phyloP scores from a whole-genome alignment of 495 filamentous ascomycete species.

The Bryoglossum gracile region DNA sequence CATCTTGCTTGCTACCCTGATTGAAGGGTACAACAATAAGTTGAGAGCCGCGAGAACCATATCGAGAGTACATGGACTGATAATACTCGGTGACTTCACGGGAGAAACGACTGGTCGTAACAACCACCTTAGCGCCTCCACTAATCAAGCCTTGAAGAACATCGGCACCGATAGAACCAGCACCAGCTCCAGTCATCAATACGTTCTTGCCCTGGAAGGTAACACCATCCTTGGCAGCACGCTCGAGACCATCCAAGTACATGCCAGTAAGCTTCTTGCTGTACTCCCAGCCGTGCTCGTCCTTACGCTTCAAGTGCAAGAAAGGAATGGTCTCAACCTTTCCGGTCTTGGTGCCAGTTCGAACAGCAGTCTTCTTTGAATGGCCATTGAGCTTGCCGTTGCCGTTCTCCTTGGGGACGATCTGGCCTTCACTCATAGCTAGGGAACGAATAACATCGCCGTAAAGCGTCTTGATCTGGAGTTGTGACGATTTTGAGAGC shows the following conservation, averaged over 20 bases:
- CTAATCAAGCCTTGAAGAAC: slow-evolving; percentile 94
- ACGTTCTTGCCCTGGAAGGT: slow-evolving; percentile 93
- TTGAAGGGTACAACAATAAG: slow-evolving; percentile 98
- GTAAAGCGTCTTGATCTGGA: slow-evolving; percentile 92
- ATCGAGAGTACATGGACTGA: slow-evolving; percentile 95
- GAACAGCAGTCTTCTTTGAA: slow-evolving; percentile 57
- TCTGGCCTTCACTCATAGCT: slow-evolving; percentile 95
- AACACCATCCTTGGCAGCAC: slow-evolving; percentile 78
- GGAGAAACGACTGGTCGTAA: slow-evolving; percentile 94
- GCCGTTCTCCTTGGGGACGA: slow-evolving; percentile 75
- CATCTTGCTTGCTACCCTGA: slow-evolving; percentile 95
- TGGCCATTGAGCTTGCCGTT: slow-evolving; percentile 56
- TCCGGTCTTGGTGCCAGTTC: slow-evolving; percentile 57
- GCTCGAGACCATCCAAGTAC: slow-evolving; percentile 86
- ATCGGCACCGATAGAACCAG: slow-evolving; percentile 97
- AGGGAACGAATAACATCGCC: slow-evolving; percentile 87
- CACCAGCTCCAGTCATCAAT: slow-evolving; percentile 97
- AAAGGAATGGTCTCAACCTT: slow-evolving; percentile 98
- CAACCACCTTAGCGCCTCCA: slow-evolving; percentile 90
- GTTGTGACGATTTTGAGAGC: slow-evolving; percentile 85
- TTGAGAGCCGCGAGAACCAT: slow-evolving; percentile 87
- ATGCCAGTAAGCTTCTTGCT: slow-evolving; percentile 92
- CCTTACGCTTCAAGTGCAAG: slow-evolving; percentile 92
- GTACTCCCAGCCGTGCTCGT: slow-evolving; percentile 94
- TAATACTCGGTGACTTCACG: slow-evolving; percentile 98